Base-by-base conservation (phyloP, 1,139 yeast species). In the Candida glucosophila region DNA sequence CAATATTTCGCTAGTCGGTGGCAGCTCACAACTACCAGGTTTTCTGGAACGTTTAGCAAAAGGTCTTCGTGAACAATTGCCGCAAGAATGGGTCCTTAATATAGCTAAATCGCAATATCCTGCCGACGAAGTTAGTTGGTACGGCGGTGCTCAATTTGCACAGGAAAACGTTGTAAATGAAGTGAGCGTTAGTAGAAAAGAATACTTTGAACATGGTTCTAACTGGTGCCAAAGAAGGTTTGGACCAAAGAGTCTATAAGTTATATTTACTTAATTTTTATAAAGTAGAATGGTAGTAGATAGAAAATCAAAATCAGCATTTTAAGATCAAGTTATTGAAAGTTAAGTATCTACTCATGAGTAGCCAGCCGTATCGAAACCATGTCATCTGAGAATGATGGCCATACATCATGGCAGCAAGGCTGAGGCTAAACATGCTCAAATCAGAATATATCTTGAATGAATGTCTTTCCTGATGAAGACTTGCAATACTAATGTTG, bases 311-410 rank as follows among this genome's bases (percentile, higher is more conserved):
- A 23, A n/a, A n/a, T 19, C 12, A 19, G 7, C 19, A 17, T 19
- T 40, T 36, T 30, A 58, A 55, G 20, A 57, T 55, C 33, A 86
- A 62, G 43, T 82, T 88, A 51, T 88, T 90, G 27, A 64, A 67
- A 22, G 75, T 77, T 68, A 80, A 68, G 53, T 80, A 81, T 35
- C 92, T 65, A 34, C 95, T 80, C 22, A 77, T 55, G 5, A 71
- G 34, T 43, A 90, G 62, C 96, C 97, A 90, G 2, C 86, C 79
- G 59, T 81, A 83, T 37, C 99, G 66, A 52, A 80, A 90, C 97
- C 97, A 90, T 9, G 78, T 88, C 85, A 90, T 81, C 50, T 90
- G 99, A 3, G 94, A 77, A 36, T 63, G 64, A 52, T 90, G 97
- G 4, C 83, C 95, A 39, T 67, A 66, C 4, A 77, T 59, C 96